Conservation (phyloP, 176 grass and related monocot species). For the Cenchrus americanus region DNA sequence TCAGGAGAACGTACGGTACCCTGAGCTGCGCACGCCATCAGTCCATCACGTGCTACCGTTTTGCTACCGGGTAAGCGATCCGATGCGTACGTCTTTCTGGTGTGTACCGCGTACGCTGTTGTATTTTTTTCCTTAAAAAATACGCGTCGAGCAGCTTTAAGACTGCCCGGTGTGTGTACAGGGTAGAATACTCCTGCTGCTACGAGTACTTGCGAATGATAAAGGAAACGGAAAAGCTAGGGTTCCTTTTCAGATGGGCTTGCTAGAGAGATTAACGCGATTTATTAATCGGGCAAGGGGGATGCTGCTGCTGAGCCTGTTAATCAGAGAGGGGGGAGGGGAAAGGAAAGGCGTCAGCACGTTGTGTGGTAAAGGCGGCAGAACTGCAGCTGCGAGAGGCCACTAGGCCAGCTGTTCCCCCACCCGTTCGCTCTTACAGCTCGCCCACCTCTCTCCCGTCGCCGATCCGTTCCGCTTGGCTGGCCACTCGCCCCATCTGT, state of each 20-base stretch:
- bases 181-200: background rate
- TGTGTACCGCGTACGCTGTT: background rate
- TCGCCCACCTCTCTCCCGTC: background rate
- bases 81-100: background rate
- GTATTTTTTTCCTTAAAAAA: background rate
- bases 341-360: constrained; percentile 50
- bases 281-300: background rate
- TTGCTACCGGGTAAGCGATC: too few relatives aligned
- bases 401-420: constrained; percentile 50
- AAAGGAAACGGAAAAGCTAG: constrained; percentile 38
- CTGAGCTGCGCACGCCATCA: background rate
- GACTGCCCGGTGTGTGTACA: background rate
- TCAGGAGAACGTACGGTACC: background rate
- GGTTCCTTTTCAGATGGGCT: background rate
- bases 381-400: background rate
- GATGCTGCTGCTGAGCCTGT: background rate
- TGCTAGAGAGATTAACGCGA: background rate
- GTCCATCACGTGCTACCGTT: constrained; percentile 23
- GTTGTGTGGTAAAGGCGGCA: constrained; percentile 39
- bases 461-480: background rate
- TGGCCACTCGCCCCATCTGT: background rate
- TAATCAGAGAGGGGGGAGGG: background rate
- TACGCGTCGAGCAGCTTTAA: background rate
- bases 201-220: background rate
- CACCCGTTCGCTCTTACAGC: constrained; percentile 35